Conservation (phyloP, 495 filamentous ascomycete genomes). For the Delitschia confertaspora region DNA sequence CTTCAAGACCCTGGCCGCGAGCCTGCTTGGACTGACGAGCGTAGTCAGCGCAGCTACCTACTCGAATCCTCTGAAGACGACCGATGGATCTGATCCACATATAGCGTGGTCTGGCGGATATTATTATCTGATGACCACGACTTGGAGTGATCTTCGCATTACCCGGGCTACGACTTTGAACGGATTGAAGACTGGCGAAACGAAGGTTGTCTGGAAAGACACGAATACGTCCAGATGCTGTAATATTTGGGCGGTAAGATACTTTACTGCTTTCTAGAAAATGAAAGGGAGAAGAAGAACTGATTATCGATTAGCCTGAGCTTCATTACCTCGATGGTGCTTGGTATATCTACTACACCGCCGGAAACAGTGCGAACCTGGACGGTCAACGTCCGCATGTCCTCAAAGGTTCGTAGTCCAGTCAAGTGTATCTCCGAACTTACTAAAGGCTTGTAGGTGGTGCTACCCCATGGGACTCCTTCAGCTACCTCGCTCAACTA, state of each 20-base stretch:
- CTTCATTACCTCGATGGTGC: constrained; percentile 41
- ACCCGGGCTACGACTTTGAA: constrained; percentile 42
- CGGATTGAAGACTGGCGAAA: constrained; percentile 40
- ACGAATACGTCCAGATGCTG: constrained; percentile 36
- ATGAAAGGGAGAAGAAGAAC: background rate
- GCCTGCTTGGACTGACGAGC: background rate
- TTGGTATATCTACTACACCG: constrained; percentile 44
- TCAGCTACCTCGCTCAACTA: constrained; percentile 35
- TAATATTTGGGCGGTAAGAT: constrained; percentile 52
- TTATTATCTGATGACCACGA: constrained; percentile 46
- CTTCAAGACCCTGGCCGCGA: too few relatives aligned
- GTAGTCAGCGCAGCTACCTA: constrained; percentile 1
- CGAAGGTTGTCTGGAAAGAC: constrained; percentile 42
- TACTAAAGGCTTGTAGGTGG: too few relatives aligned
- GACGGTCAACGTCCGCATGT: constrained; percentile 35
- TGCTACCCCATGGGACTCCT: constrained; percentile 37
- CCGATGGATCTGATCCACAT: constrained; percentile 37
- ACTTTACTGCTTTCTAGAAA: too few relatives aligned
- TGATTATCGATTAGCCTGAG: constrained; percentile 40
- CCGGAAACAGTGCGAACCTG: constrained; percentile 9
- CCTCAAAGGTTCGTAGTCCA: constrained; percentile 22
- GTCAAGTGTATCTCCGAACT: too few relatives aligned
- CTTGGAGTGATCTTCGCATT: constrained; percentile 44
- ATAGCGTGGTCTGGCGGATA: constrained; percentile 43
- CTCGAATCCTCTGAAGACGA: constrained; percentile 12